A percentile compares a stretch with the other conserved stretches of the same genome.
Evolutionary conservation across 2,329 filamentous ascomycete genomes (phyloP).

Genomic region (Monilinia aucupariae): DNA sequence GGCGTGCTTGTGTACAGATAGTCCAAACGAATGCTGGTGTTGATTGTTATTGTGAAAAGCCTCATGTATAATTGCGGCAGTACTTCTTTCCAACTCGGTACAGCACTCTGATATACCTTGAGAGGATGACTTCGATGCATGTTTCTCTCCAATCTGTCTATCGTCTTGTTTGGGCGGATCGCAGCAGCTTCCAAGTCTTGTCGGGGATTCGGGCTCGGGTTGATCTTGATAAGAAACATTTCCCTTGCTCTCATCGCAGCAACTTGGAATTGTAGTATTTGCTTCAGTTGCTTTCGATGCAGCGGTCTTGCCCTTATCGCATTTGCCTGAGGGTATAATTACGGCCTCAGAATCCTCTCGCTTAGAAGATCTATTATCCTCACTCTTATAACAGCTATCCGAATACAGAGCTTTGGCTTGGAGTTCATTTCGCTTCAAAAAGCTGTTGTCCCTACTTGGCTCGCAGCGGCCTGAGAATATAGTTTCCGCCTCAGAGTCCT

Average conservation of each 20-base stretch:
- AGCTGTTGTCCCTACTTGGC: not conserved
- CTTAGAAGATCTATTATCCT: not conserved
- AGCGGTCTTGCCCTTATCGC: not conserved
- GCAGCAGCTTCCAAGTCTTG: slow-evolving; percentile 8
- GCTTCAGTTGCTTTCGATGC: not conserved
- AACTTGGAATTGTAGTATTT: not conserved
- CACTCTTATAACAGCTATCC: not conserved
- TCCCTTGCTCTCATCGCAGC: not conserved
- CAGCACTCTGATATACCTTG: not conserved
- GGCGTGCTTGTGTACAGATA: not conserved
- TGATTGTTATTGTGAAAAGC: not conserved
- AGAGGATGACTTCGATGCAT: not conserved
- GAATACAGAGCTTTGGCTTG: not conserved
- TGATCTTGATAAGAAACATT: not conserved
- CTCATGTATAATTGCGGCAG: not conserved
- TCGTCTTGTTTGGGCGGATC: not conserved
- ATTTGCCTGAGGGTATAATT: not conserved
- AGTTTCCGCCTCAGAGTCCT: slow-evolving; percentile 2
- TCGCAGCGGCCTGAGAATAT: slow-evolving; percentile 9
- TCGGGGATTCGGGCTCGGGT: not conserved
- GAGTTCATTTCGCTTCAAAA: not conserved
- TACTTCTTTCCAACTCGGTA: not conserved
- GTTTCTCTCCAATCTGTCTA: not conserved
- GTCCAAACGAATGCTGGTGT: not conserved
- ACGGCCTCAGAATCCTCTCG: not conserved